Evolutionary conservation across 169 alveolate species (phyloP), one percentile per base, ranked within the genome.

Genomic region (Plasmodium sp.): DNA sequence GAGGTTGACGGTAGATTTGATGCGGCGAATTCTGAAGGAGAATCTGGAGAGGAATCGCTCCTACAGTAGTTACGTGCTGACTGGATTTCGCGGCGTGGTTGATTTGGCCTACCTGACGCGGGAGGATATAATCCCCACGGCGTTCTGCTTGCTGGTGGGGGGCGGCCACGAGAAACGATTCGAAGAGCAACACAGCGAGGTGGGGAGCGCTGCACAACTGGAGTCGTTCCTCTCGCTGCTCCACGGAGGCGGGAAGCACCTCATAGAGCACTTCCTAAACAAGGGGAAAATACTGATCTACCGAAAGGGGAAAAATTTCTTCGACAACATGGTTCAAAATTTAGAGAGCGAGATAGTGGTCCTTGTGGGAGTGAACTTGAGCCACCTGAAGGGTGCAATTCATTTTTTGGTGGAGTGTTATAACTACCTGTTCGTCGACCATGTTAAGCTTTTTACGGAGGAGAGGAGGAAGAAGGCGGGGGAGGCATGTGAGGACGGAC

Each of bases 221-320:
- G 67, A 56, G n/a, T 54, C 36, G 22, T 86, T 86, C 43, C 48
- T 86, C 58, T 73, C 43, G 14, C 67, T 77, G 33, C 45, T 86
- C 2, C n/a, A 80, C 41, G 77, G 56, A 6, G 83, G 56, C n/a
- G 74, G 54, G 1, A 80, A 36, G 14, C 33, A 27, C 41, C 48
- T 74, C 48, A 31, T 81, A 12, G 75, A 41, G 10, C 31, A 39
- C 7, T 92, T 92, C 77, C 74, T 92, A 67, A 92, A 81, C 10
- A 92, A 92, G 48, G 95, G 95, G 14, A 92, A 92, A 72, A 81
- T 92, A 51, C 39, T 92, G 2, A 39, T 92, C 43, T 92, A 92
- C 58, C 72, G 95, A 72, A 45, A 90, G 54, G 62, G n/a, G 45
- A 45, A 92, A 16, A 85, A 74, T 39, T 51, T 43, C 62, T 92